These are phyloP conservation scores for Ascocoryne sarcoides DNA, from an alignment of 2,329 filamentous ascomycete species.

Conservation along the genomic window DNA sequence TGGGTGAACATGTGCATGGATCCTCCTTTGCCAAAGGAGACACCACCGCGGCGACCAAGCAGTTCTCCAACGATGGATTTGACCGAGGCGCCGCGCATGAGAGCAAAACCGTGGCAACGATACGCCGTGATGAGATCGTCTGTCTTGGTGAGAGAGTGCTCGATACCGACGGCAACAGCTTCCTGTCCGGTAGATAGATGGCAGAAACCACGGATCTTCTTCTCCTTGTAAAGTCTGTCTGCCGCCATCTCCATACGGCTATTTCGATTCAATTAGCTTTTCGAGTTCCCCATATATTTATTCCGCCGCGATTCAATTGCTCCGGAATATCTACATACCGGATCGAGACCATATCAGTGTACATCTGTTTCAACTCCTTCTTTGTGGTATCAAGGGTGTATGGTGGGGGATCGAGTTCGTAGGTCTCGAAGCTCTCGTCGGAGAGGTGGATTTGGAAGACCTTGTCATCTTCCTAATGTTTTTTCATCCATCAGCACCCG, in stretches of 20 bases:
- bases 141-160: slow-evolving; percentile 83
- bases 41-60: slow-evolving; percentile 88
- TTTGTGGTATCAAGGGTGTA: slow-evolving; percentile 93
- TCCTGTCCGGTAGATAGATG: slow-evolving; percentile 97
- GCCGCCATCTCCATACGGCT: slow-evolving; percentile 99
- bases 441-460: slow-evolving; percentile 86
- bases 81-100: slow-evolving; percentile 89
- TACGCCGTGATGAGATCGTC: slow-evolving; percentile 98
- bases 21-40: slow-evolving; percentile 96
- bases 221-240: slow-evolving; percentile 99
- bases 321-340: slow-evolving; percentile 51
- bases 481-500: slow-evolving; percentile 1
- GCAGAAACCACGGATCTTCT: slow-evolving; percentile 99
- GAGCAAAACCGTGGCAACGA: slow-evolving; percentile 95
- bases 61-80: slow-evolving; percentile 94
- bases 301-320: not conserved
- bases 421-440: slow-evolving; percentile 99
- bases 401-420: slow-evolving; percentile 91
- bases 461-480: slow-evolving; percentile 93
- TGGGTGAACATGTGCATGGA: slow-evolving; percentile 99
- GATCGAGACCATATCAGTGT: slow-evolving; percentile 91
- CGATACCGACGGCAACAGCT: slow-evolving; percentile 93
- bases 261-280: slow-evolving; percentile 12
- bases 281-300: too few species aligned
- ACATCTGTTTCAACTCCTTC: slow-evolving; percentile 98